Evolutionary conservation across 1,284 basidiomycete genomes (phyloP).

Genomic region (Anthracocystis setariae): DNA sequence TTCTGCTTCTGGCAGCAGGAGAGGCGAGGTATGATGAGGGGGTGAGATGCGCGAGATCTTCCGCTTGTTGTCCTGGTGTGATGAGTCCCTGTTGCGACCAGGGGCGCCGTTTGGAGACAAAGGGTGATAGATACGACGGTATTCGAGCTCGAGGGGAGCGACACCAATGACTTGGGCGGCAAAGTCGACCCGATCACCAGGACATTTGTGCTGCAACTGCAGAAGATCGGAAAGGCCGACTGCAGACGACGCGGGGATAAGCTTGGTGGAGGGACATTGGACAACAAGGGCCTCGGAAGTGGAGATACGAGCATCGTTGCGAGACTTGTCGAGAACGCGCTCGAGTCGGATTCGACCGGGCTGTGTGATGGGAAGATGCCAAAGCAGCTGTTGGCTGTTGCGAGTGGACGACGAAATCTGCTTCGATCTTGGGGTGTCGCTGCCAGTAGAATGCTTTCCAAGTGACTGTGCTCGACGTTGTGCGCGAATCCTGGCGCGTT

Average conservation of each 20-base stretch:
- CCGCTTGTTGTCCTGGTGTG: constrained; percentile 25
- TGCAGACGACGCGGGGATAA: constrained; percentile 22
- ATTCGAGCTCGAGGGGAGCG: constrained; percentile 60
- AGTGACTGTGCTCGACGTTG: constrained; percentile 29
- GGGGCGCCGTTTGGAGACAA: constrained; percentile 7
- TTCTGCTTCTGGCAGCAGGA: constrained; percentile 41
- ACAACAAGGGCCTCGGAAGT: constrained; percentile 58
- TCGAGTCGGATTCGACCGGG: constrained; percentile 60
- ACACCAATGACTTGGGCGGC: constrained; percentile 56
- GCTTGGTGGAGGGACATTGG: constrained; percentile 57
- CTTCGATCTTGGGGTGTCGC: constrained; percentile 32
- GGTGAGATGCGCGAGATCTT: constrained; percentile 50
- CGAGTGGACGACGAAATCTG: constrained; percentile 5
- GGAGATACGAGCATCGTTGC: constrained; percentile 55
- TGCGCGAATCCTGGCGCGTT: constrained; percentile 37
- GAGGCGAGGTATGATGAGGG: constrained; percentile 46
- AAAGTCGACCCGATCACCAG: constrained; percentile 54
- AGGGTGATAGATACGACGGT: constrained; percentile 43
- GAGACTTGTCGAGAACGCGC: constrained; percentile 59
- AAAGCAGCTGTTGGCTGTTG: constrained; percentile 41
- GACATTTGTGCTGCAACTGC: constrained; percentile 53
- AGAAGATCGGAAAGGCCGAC: constrained; percentile 2
- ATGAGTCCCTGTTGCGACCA: constrained; percentile 9
- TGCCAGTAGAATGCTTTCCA: constrained; percentile 12
- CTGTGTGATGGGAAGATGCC: constrained; percentile 53